phyloP scores from a whole-genome alignment of 2,329 filamentous ascomycete genomes.

The Exophiala aquamarina region DNA sequence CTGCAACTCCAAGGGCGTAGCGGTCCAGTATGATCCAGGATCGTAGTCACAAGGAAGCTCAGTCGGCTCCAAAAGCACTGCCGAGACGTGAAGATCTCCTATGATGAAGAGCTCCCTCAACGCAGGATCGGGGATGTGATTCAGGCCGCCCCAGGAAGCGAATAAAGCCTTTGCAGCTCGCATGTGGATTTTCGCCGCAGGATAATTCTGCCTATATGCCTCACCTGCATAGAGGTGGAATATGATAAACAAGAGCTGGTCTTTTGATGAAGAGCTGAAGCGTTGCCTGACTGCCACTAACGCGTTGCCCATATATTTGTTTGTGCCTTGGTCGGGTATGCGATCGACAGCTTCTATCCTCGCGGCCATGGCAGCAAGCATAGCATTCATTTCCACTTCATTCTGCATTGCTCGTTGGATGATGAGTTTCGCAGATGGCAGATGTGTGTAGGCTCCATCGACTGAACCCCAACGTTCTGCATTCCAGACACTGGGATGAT shows the following conservation, averaged over 20 bases:
- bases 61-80: conserved; percentile 21
- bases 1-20: conserved; percentile 17
- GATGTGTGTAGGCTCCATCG: conserved; percentile 20
- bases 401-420: conserved; percentile 22
- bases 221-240: conserved; percentile 27
- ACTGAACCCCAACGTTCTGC: conserved; percentile 22
- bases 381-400: conserved; percentile 27
- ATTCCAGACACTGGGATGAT: conserved; percentile 25
- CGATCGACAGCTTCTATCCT: conserved; percentile 23
- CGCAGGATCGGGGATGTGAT: conserved; percentile 19
- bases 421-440: conserved; percentile 16
- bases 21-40: conserved; percentile 20
- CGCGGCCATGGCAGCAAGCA: conserved; percentile 26
- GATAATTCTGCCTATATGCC: conserved; percentile 24
- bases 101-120: conserved; percentile 25
- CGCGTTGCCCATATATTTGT: conserved; percentile 24
- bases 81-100: conserved; percentile 23
- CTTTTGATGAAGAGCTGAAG: conserved; percentile 21
- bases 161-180: conserved; percentile 22
- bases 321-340: conserved; percentile 20
- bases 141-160: conserved; percentile 22
- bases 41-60: conserved; percentile 25
- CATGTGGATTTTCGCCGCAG: conserved; percentile 26
- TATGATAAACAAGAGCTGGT: conserved; percentile 24
- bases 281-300: conserved; percentile 19